These are phyloP conservation scores for Solanum boliviense DNA, from an alignment of 257 asterid genomes.

Conservation along the genomic window DNA sequence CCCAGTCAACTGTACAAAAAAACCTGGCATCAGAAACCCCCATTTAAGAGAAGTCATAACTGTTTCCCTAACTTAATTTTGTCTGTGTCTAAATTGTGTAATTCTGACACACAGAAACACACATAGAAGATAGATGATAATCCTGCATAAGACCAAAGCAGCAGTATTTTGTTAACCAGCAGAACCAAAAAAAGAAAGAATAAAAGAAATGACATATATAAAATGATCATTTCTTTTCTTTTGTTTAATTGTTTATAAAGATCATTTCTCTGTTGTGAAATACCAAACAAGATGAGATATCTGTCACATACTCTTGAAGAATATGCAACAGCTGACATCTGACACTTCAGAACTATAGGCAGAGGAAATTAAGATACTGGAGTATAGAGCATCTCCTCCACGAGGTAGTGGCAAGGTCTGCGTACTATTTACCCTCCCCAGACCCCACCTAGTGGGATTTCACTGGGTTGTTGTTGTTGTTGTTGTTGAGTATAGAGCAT, in stretches of 20 bases:
- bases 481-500: neutral
- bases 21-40: neutral
- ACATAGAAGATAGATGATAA: neutral
- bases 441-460: no score
- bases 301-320: neutral
- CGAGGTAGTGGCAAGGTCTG: no score
- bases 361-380: neutral
- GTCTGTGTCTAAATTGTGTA: neutral
- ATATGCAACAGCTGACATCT: neutral
- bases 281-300: neutral
- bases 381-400: neutral
- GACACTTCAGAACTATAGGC: neutral
- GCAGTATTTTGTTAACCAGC: neutral
- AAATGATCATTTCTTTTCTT: neutral
- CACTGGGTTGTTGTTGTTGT: no score
- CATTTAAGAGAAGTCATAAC: neutral
- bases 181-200: neutral
- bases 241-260: neutral
- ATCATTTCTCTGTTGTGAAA: neutral
- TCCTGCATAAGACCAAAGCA: neutral
- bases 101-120: neutral
- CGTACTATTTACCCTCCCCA: no score
- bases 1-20: slow-evolving; percentile 48
- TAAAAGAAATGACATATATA: neutral
- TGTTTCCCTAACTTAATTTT: neutral